A percentile compares a stretch with the other conserved stretches of the same genome.
These are phyloP conservation scores for Crithidia expoeki DNA, from an alignment of 208 protist genomes.

Conservation along the genomic window DNA sequence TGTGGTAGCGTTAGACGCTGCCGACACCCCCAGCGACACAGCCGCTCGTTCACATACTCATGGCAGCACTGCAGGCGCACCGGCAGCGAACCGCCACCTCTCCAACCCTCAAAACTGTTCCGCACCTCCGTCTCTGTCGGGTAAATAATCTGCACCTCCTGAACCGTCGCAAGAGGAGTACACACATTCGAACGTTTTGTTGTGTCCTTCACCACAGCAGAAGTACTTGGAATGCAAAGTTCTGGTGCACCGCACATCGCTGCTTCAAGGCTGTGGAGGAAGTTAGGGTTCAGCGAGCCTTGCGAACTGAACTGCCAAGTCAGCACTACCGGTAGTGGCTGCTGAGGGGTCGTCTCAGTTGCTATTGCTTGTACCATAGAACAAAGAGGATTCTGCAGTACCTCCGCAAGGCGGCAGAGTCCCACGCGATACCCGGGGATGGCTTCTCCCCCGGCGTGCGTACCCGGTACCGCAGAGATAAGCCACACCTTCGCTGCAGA, in stretches of 20 bases:
- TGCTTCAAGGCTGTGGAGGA: constrained; percentile 47
- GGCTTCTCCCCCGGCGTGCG: constrained; percentile 26
- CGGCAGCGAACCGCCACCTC: constrained; percentile 75
- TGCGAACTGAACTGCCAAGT: constrained; percentile 90
- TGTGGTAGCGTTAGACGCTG: neutral
- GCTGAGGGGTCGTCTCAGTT: neutral
- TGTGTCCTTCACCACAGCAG: neutral
- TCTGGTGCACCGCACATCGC: constrained; percentile 42
- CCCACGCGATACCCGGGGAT: constrained; percentile 37
- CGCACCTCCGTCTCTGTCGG: constrained; percentile 84
- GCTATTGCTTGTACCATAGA: neutral
- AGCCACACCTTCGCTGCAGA: constrained; percentile 56
- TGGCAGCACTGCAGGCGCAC: constrained; percentile 54
- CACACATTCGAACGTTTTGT: neutral
- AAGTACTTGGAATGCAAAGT: too few relatives aligned
- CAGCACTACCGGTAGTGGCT: constrained; percentile 23
- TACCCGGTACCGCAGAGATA: constrained; percentile 70
- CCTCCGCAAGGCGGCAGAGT: constrained; percentile 38
- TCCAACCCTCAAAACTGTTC: constrained; percentile 73
- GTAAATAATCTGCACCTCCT: constrained; percentile 71
- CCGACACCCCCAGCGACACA: constrained; percentile 60
- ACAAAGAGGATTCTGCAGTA: constrained; percentile 10
- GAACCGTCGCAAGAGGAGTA: neutral
- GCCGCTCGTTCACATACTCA: constrained; percentile 66
- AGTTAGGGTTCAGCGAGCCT: constrained; percentile 53